Evolutionary conservation across 805 yeast genomes (phyloP), one percentile per base, ranked within the genome.

Genomic region (Torulaspora maleeae): DNA sequence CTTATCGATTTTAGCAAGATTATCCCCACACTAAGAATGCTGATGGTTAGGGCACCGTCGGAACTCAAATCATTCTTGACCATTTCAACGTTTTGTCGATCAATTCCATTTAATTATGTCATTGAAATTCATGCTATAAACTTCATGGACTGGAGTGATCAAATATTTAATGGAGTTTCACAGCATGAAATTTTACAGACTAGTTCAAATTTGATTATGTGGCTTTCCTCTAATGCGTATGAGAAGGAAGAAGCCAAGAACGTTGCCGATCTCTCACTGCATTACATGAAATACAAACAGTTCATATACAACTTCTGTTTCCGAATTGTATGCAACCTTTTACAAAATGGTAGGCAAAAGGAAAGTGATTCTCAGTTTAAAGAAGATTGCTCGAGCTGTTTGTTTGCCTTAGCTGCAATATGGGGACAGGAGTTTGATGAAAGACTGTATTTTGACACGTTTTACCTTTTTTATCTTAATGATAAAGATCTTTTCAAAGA

Each of bases 61-160:
- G 51, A 61, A 4, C 53, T 70, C 36, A 65, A 61, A 38, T 63
- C 66, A 4, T 36, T 70, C 1, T 42, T 69, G 33, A 27, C 53
- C 0, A 41, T 56, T 3, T 47, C 61, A 4, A 27, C 27, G 2
- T 69, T 69, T 50, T 60, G 56, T 34, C 54, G 52, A 10, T 39
- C 59, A 7, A 29, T 68, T 9, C 68, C 68, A 2, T 28, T 61
- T 4, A 44, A 47, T 2, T 48, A 58, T 19, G 43, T 61, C 1
- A 45, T 71, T 28, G 69, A 68, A 45, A 49, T 63, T 6, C 58
- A 60, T 22, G 63, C 72, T 0, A 58, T 68, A 1, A 65, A 63
- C 41, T 46, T 47, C 20, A 29, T 58, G 5, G 58, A 53, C 10
- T 16, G 56, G 3, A 48, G 43, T 2, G 46, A 54, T 8, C 50